Evolutionary conservation across 1,284 basidiomycete genomes (phyloP).

Genomic region (Pseudozyma sp.): DNA sequence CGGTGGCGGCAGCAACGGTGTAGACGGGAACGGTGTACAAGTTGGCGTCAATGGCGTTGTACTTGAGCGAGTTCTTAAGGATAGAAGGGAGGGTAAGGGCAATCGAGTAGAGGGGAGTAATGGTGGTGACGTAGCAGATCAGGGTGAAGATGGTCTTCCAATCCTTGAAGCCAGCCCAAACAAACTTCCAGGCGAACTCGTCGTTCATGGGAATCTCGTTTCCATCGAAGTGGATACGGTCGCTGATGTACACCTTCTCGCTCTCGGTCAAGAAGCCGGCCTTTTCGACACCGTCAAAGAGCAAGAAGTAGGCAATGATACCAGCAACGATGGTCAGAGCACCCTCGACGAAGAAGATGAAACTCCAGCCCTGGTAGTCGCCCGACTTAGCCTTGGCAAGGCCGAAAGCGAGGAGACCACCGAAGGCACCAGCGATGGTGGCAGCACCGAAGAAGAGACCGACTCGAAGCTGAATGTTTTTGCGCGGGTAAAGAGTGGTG

Average conservation of each 20-base stretch:
- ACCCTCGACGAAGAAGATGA: constrained; percentile 72
- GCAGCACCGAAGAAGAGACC: constrained; percentile 61
- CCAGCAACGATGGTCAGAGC: constrained; percentile 71
- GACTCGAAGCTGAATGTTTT: constrained; percentile 51
- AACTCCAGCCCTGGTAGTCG: constrained; percentile 36
- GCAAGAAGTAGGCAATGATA: constrained; percentile 62
- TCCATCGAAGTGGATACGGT: constrained; percentile 54
- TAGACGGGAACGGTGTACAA: constrained; percentile 71
- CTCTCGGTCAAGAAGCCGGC: constrained; percentile 53
- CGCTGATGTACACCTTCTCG: constrained; percentile 54
- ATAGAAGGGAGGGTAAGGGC: constrained; percentile 61
- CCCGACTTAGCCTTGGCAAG: constrained; percentile 61
- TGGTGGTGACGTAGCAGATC: constrained; percentile 56
- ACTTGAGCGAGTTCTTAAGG: constrained; percentile 56
- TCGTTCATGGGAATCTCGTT: constrained; percentile 60
- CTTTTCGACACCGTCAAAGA: constrained; percentile 49
- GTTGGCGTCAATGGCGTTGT: constrained; percentile 54
- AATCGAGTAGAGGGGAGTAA: constrained; percentile 58
- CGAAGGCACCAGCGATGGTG: constrained; percentile 72
- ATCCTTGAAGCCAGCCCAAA: constrained; percentile 55
- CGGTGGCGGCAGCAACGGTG: constrained; percentile 68
- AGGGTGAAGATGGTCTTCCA: constrained; percentile 60
- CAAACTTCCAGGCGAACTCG: constrained; percentile 56
- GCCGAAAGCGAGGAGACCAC: constrained; percentile 67
- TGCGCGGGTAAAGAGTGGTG: constrained; percentile 50